These are phyloP conservation scores for Rhodotorula glutinis DNA, from an alignment of 1,284 basidiomycete species.

Conservation along the genomic window DNA sequence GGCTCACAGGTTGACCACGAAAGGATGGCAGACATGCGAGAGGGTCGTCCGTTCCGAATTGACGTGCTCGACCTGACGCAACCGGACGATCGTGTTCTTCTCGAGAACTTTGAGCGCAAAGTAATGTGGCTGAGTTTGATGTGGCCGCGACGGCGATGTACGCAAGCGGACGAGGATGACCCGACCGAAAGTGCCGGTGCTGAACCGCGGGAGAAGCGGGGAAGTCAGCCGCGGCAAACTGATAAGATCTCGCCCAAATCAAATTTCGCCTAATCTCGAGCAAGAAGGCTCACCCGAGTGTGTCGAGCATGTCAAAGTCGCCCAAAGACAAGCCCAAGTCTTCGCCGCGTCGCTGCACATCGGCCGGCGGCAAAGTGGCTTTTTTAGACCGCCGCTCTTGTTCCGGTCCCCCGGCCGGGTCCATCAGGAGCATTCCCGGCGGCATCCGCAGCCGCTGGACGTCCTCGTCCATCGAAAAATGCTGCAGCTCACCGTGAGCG, in stretches of 20 bases:
- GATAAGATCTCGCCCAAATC: neutral
- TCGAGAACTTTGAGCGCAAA: conserved; percentile 53
- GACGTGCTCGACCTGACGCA: conserved; percentile 59
- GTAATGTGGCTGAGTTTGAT: conserved; percentile 38
- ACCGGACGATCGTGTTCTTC: conserved; percentile 55
- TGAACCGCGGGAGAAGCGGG: neutral
- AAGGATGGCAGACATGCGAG: conserved; percentile 56
- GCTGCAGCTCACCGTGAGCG: no score
- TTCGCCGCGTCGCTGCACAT: conserved; percentile 33
- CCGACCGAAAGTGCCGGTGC: conserved; percentile 43
- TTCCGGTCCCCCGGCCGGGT: neutral
- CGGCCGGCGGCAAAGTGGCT: conserved; percentile 4
- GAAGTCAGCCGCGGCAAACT: no score
- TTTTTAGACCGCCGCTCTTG: neutral
- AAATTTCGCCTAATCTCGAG: neutral
- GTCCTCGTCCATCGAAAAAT: no score
- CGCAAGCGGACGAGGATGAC: conserved; percentile 41
- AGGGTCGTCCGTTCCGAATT: conserved; percentile 56
- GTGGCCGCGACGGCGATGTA: conserved; percentile 16
- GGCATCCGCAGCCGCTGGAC: no score
- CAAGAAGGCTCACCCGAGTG: conserved; percentile 37
- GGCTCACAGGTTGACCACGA: conserved; percentile 57
- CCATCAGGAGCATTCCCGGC: no score
- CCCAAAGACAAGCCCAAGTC: conserved; percentile 42
- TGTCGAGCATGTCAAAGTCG: conserved; percentile 44